Conservation (phyloP, 768 basidiomycete species). For the Tylopilus felleus region DNA sequence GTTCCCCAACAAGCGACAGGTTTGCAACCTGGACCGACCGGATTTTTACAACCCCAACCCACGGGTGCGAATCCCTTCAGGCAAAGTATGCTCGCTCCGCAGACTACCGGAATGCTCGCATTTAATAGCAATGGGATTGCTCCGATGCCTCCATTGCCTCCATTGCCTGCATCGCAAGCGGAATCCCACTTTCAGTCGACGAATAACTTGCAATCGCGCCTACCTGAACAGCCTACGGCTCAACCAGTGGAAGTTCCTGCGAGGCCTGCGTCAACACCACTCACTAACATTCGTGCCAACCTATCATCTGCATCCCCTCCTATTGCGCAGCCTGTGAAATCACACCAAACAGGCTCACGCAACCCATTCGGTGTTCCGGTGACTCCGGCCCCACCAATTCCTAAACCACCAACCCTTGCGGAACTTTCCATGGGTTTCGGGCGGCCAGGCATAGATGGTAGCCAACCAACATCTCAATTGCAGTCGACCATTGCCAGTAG, state of each 20-base stretch:
- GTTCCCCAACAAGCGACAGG: constrained; percentile 54
- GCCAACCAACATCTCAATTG: constrained; percentile 29
- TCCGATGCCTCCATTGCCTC: constrained; percentile 7
- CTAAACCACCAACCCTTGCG: constrained; percentile 76
- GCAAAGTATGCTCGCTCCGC: constrained; percentile 68
- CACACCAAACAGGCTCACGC: constrained; percentile 90
- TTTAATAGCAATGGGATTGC: constrained; percentile 34
- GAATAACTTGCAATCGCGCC: constrained; percentile 15
- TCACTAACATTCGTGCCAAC: constrained; percentile 38
- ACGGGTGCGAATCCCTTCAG: constrained; percentile 83
- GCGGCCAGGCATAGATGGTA: constrained; percentile 19
- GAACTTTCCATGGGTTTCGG: constrained; percentile 63
- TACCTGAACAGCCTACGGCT: constrained; percentile 2
- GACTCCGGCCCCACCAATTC: constrained; percentile 58
- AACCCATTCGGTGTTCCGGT: constrained; percentile 90
- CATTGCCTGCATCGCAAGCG: constrained; percentile 5
- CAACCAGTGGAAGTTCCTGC: constrained; percentile 36
- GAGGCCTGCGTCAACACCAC: constrained; percentile 73
- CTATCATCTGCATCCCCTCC: constrained; percentile 39
- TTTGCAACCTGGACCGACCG: constrained; percentile 37
- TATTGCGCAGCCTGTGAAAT: constrained; percentile 60
- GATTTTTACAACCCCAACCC: constrained; percentile 49
- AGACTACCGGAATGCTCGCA: constrained; percentile 55
- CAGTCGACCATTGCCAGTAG: constrained; percentile 33
- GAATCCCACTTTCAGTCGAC: constrained; percentile 11